These are phyloP conservation scores for Maudiozyma humilis DNA, from an alignment of 1,139 yeast species.

Conservation along the genomic window DNA sequence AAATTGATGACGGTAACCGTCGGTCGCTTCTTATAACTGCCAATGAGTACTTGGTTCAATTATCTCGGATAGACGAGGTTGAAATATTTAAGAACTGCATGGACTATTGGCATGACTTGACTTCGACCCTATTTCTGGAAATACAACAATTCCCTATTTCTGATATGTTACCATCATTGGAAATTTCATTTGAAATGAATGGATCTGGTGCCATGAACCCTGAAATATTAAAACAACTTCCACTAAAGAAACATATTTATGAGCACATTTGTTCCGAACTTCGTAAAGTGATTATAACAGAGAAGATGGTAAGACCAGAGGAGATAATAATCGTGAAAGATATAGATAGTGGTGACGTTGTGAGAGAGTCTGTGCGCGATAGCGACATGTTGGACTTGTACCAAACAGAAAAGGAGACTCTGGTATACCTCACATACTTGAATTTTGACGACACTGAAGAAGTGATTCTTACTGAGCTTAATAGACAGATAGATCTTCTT, in stretches of 20 bases:
- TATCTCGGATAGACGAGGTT: conserved; percentile 85
- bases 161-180: conserved; percentile 5
- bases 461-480: conserved; percentile 81
- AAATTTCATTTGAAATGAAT: conserved; percentile 38
- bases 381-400: conserved; percentile 90
- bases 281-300: conserved; percentile 71
- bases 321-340: conserved; percentile 92
- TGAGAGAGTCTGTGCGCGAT: conserved; percentile 88
- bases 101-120: conserved; percentile 87
- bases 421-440: conserved; percentile 87
- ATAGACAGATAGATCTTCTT: conserved; percentile 25
- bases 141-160: conserved; percentile 66
- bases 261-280: conserved; percentile 63
- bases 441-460: conserved; percentile 87
- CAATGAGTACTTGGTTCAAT: conserved; percentile 68
- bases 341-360: conserved; percentile 90
- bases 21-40: conserved; percentile 57
- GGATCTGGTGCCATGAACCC: conserved; percentile 83
- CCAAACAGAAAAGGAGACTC: conserved; percentile 87
- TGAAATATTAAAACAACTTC: conserved; percentile 57
- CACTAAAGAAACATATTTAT: conserved; percentile 79
- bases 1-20: conserved; percentile 42
- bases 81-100: conserved; percentile 89
- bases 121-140: conserved; percentile 69
- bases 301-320: conserved; percentile 95